Evolutionary conservation across 805 yeast species (phyloP).

Genomic region (Metschnikowia hibisci): DNA sequence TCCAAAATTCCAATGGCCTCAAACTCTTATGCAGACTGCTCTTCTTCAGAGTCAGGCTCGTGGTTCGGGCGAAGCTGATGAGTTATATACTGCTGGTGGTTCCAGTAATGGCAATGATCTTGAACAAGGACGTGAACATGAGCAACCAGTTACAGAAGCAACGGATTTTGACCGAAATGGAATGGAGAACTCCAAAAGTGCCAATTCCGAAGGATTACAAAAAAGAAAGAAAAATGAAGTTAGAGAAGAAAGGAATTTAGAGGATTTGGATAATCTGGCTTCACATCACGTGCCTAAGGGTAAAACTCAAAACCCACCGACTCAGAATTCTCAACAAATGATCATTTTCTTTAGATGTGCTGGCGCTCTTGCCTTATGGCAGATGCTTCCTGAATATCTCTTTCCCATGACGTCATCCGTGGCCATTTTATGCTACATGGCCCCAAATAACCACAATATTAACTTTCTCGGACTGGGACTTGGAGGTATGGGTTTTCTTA

Average conservation of each 20-base stretch:
- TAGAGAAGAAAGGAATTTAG: too few species aligned
- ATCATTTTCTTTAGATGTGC: constrained; percentile 35
- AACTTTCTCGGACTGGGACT: constrained; percentile 51
- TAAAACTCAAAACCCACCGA: too few species aligned
- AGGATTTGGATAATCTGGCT: too few species aligned
- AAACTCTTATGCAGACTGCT: constrained; percentile 49
- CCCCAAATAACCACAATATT: constrained; percentile 37
- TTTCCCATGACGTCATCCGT: constrained; percentile 49
- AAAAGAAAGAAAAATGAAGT: too few species aligned
- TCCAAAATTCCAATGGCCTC: constrained; percentile 47
- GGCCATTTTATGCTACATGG: constrained; percentile 48
- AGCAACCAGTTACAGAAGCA: too few species aligned
- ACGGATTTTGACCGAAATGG: too few species aligned
- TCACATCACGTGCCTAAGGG: too few species aligned
- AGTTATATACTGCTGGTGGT: background rate
- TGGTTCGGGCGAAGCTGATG: background rate
- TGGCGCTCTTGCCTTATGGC: constrained; percentile 31
- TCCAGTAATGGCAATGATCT: too few species aligned
- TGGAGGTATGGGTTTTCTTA: constrained; percentile 50
- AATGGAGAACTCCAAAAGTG: too few species aligned
- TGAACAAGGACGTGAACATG: background rate
- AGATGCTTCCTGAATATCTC: constrained; percentile 45
- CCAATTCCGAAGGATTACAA: too few species aligned
- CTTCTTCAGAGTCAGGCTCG: constrained; percentile 22
- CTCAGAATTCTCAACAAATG: constrained; percentile 24